A percentile compares a stretch with the other conserved stretches of the same genome.
phyloP scores from a whole-genome alignment of 2,329 filamentous ascomycete genomes.

The Talaromyces sp. region DNA sequence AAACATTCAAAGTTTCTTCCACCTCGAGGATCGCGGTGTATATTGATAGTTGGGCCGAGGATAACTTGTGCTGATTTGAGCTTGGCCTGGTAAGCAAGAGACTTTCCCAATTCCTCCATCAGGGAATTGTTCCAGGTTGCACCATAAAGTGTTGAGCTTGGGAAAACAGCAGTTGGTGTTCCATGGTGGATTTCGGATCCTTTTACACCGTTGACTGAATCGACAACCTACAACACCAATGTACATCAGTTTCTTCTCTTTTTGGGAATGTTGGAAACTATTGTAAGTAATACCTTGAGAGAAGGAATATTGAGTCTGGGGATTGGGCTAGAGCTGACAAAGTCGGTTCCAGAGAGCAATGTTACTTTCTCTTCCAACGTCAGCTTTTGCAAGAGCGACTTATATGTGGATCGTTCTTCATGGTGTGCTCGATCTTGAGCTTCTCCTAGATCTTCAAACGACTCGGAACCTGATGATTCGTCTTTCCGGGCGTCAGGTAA shows the following conservation, averaged over 20 bases:
- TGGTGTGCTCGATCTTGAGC: not conserved
- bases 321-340: slow-evolving; percentile 7
- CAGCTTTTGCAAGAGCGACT: not conserved
- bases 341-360: slow-evolving; percentile 16
- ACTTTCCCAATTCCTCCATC: slow-evolving; percentile 63
- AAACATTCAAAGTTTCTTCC: slow-evolving; percentile 84
- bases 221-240: not conserved
- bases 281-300: not conserved
- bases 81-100: slow-evolving; percentile 67
- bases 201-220: slow-evolving; percentile 56
- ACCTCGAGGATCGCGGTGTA: slow-evolving; percentile 75
- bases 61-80: slow-evolving; percentile 71
- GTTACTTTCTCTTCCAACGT: slow-evolving; percentile 17
- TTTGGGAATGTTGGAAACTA: not conserved
- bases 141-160: slow-evolving; percentile 72
- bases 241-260: not conserved
- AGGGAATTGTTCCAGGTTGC: slow-evolving; percentile 74
- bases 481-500: not conserved
- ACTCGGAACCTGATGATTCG: not conserved
- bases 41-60: slow-evolving; percentile 73
- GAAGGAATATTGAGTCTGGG: slow-evolving; percentile 14
- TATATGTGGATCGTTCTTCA: not conserved
- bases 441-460: not conserved
- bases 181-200: slow-evolving; percentile 66
- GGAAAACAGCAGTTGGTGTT: slow-evolving; percentile 69